phyloP scores from a whole-genome alignment of 23 red algal genomes.

The Gracilaria gracilis region DNA sequence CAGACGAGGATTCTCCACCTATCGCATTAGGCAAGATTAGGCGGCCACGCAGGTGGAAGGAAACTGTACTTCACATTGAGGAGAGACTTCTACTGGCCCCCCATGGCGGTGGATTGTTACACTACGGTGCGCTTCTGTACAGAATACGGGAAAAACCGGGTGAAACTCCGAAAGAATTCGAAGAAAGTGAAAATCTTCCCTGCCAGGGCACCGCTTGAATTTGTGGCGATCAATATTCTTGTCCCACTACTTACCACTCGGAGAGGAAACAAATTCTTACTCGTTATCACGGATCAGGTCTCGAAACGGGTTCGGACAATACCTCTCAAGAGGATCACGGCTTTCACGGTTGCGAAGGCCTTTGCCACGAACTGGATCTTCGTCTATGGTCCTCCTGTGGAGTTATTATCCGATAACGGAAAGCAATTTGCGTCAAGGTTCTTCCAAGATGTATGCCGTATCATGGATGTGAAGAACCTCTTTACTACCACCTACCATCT shows the following conservation, averaged over 20 bases:
- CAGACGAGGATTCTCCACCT: not conserved
- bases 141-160: not conserved
- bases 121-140: not conserved
- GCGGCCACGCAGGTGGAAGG: not conserved
- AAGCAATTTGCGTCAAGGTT: too few relatives aligned
- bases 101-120: not conserved
- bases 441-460: too few relatives aligned
- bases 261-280: not conserved
- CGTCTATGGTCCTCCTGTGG: too few relatives aligned
- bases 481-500: too few relatives aligned
- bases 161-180: not conserved
- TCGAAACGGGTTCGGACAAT: too few relatives aligned
- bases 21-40: not conserved
- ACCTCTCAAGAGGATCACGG: constrained; percentile 1
- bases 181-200: not conserved
- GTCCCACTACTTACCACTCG: not conserved
- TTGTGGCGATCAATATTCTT: not conserved
- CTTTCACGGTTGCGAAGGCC: not conserved
- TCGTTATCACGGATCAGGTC: not conserved
- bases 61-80: not conserved
- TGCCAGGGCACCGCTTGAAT: not conserved
- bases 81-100: too few relatives aligned
- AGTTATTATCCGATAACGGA: too few relatives aligned
- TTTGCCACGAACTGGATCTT: not conserved
- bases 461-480: too few relatives aligned